Conservation (phyloP, 495 filamentous ascomycete species). For the Penicillium nucicola region DNA sequence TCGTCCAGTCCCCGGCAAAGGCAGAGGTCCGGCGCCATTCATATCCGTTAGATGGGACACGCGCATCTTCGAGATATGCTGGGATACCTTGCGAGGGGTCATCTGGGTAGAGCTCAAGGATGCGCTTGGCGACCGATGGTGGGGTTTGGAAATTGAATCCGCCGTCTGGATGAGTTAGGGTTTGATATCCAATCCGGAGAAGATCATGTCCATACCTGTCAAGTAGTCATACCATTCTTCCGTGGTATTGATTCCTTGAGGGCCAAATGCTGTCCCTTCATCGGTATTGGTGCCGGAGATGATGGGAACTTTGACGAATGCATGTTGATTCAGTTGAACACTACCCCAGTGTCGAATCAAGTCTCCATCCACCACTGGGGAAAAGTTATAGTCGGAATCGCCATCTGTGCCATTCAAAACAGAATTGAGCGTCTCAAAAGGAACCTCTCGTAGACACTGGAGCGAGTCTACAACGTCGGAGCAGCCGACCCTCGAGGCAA, state of each 20-base stretch:
- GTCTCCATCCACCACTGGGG: constrained; percentile 49
- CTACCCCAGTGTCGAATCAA: constrained; percentile 42
- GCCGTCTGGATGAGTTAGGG: constrained; percentile 11
- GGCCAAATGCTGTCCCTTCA: constrained; percentile 46
- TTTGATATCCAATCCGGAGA: neutral
- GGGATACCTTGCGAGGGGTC: constrained; percentile 46
- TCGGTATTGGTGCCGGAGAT: constrained; percentile 47
- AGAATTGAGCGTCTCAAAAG: constrained; percentile 40
- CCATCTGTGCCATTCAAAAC: constrained; percentile 34
- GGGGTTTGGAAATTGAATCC: constrained; percentile 29
- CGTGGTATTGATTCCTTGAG: constrained; percentile 43
- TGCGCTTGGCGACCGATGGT: constrained; percentile 30
- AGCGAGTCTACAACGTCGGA: constrained; percentile 34
- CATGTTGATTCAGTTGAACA: constrained; percentile 27
- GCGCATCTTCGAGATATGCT: constrained; percentile 38
- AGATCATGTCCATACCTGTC: constrained; percentile 23
- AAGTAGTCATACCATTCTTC: constrained; percentile 44
- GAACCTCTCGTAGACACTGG: constrained; percentile 45
- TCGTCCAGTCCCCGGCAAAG: constrained; percentile 51
- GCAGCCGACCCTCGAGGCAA: constrained; percentile 38
- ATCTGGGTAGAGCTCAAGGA: constrained; percentile 50
- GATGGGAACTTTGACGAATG: constrained; percentile 48
- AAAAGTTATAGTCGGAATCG: constrained; percentile 31
- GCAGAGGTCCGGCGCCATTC: constrained; percentile 53
- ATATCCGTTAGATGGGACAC: constrained; percentile 30